A percentile compares a stretch with the other conserved stretches of the same genome.
phyloP scores from a whole-genome alignment of 139 green algal species.

The Tetraselmis chui region DNA sequence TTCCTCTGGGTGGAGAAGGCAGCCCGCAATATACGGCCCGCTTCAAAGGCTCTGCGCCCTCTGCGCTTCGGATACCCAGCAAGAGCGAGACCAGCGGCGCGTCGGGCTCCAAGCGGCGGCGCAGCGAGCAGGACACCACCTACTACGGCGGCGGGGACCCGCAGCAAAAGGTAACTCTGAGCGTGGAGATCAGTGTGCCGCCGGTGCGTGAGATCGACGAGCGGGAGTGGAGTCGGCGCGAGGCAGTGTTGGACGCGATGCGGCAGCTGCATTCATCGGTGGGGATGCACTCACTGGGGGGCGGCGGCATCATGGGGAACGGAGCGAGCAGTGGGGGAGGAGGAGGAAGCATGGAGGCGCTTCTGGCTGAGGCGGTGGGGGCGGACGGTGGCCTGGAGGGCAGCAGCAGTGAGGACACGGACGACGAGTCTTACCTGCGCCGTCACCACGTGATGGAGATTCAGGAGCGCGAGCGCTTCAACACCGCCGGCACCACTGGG shows the following conservation, averaged over 20 bases:
- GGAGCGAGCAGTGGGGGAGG: neutral
- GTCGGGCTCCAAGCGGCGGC: neutral
- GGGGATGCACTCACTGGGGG: neutral
- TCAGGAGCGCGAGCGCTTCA: conserved; percentile 22
- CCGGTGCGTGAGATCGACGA: neutral
- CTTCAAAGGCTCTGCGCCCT: neutral
- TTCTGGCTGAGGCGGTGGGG: neutral
- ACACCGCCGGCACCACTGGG: neutral
- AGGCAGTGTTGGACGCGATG: neutral
- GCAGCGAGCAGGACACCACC: neutral
- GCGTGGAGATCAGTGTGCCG: neutral
- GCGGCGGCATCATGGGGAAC: neutral
- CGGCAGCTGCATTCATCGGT: neutral
- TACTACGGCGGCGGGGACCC: no score
- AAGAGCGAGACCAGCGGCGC: neutral
- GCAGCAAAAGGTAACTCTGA: neutral
- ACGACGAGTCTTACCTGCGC: conserved; percentile 25
- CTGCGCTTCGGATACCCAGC: neutral
- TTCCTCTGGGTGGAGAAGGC: neutral
- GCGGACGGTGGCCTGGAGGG: conserved; percentile 1
- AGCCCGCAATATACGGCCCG: neutral
- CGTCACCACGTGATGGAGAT: conserved; percentile 31
- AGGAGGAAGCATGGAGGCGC: neutral
- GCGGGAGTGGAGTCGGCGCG: neutral
- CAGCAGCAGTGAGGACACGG: conserved; percentile 42